Evolutionary conservation across 2,329 filamentous ascomycete genomes (phyloP).

Genomic region (Xylariaceae sp.): DNA sequence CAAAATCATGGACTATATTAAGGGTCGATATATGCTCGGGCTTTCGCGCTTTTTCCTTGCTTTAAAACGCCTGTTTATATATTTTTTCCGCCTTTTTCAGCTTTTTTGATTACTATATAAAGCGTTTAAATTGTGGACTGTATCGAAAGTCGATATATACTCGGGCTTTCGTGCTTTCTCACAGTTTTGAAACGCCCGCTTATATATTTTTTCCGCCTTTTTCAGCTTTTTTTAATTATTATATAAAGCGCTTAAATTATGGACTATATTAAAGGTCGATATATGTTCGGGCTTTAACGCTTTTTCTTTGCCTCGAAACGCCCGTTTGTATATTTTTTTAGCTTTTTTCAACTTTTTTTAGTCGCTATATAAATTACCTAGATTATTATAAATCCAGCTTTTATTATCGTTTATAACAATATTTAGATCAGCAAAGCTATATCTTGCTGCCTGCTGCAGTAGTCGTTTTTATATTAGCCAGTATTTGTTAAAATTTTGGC

Average conservation of each 20-base stretch:
- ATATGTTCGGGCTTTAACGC: not conserved
- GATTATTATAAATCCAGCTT: conserved; percentile 19
- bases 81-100: too few relatives aligned
- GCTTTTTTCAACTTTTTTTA: conserved; percentile 26
- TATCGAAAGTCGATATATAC: too few relatives aligned
- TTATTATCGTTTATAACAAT: not conserved
- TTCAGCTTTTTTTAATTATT: conserved; percentile 17
- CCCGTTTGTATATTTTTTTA: conserved; percentile 30
- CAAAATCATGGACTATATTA: not conserved
- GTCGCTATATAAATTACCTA: conserved; percentile 30
- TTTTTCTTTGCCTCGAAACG: conserved; percentile 23
- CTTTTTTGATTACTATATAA: conserved; percentile 27
- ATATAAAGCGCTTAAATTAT: not conserved
- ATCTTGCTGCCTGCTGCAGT: conserved; percentile 5
- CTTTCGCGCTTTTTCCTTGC: conserved; percentile 2
- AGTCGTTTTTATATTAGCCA: conserved; percentile 5
- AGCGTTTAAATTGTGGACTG: conserved; percentile 15
- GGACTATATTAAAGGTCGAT: not conserved
- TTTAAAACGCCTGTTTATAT: conserved; percentile 29
- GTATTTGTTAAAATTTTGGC: not conserved
- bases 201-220: conserved; percentile 29
- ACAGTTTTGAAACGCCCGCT: conserved; percentile 27
- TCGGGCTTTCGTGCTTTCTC: too few relatives aligned
- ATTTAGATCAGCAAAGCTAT: not conserved
- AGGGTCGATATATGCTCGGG: not conserved